phyloP scores from a whole-genome alignment of 345 rosid genomes.

The Combretum micranthum region DNA sequence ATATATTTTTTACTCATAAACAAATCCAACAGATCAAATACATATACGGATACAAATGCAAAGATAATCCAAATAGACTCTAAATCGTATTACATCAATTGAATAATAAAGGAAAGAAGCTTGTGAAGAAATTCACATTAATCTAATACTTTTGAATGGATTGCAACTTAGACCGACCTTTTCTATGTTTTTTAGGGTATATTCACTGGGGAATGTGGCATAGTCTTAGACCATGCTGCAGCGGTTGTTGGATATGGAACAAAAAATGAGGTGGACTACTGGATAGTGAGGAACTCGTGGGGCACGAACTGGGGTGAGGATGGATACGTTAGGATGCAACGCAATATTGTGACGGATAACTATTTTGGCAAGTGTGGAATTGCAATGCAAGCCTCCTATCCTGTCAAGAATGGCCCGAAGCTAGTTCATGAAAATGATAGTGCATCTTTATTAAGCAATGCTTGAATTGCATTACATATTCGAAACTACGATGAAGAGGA shows the following conservation, averaged over 20 bases:
- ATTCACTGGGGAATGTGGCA: constrained; percentile 68
- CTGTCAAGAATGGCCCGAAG: constrained; percentile 34
- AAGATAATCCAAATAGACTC: no score
- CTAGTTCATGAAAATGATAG: no score
- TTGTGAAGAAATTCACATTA: no score
- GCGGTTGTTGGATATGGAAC: constrained; percentile 76
- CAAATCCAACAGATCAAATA: no score
- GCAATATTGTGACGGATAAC: constrained; percentile 15
- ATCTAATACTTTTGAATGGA: no score
- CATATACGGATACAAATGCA: no score
- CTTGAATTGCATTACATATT: no score
- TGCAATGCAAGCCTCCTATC: constrained; percentile 51
- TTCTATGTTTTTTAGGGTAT: constrained; percentile 45
- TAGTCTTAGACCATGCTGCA: constrained; percentile 70
- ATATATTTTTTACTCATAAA: no score
- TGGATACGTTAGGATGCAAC: constrained; percentile 51
- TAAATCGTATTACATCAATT: no score
- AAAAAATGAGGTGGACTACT: constrained; percentile 67
- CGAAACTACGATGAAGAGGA: no score
- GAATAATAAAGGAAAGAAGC: no score
- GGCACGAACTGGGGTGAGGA: constrained; percentile 58
- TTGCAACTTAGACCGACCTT: neutral
- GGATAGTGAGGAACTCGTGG: constrained; percentile 87
- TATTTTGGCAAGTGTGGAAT: constrained; percentile 49
- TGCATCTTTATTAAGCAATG: no score